Evolutionary conservation across 192 early-diverging fungal species (phyloP), one percentile per base, ranked within the genome.

Genomic region (Kickxella alabastrina): DNA sequence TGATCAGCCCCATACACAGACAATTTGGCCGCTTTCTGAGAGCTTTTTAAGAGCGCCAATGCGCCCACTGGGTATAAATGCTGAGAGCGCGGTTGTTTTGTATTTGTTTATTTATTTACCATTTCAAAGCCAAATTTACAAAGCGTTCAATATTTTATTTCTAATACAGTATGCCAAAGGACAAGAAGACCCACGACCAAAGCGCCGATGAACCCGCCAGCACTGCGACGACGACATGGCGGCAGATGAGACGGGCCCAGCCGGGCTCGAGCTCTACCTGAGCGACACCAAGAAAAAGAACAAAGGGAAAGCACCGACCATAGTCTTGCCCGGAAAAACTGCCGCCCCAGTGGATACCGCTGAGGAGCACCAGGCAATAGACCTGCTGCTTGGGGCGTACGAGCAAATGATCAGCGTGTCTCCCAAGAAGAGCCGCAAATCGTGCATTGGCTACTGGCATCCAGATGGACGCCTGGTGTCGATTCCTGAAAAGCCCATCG

Each of bases 381-480:
- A 26, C 10, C 12, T 36, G 6, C 54, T 73, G 7, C 9, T 58
- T 3, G 22, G 34, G 6, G 59, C 62, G 4, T 74, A 74, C 17
- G 22, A 26, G 7, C 43, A 31, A 24, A 57, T 74, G 63, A 46
- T 74, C 19, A 45, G 31, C 19, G 57, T 59, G 9, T 47, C 70
- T 2, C 54, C 45, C 34, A 65, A 52, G 18, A 47, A 18, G 28
- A 49, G 36, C 12, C 51, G 59, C 23, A 59, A 66, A 46, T 52
- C 47, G 3, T 62, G 70, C 22, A 25, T 29, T 12, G 70, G 59
- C 14, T 10, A 36, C 6, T 39, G 28, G 47, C 23, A 43, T 13
- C 12, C 46, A 34, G 47, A 40, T 15, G 24, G 28, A n/a, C 37
- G 39, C 4, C 41, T 28, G 4, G 62, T 62, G 2, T 22, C 19